Percentiles rank a stretch among this genome's conserved stretches.
Conservation (phyloP, 495 filamentous ascomycete genomes). For the Cenococcum geophilum region DNA sequence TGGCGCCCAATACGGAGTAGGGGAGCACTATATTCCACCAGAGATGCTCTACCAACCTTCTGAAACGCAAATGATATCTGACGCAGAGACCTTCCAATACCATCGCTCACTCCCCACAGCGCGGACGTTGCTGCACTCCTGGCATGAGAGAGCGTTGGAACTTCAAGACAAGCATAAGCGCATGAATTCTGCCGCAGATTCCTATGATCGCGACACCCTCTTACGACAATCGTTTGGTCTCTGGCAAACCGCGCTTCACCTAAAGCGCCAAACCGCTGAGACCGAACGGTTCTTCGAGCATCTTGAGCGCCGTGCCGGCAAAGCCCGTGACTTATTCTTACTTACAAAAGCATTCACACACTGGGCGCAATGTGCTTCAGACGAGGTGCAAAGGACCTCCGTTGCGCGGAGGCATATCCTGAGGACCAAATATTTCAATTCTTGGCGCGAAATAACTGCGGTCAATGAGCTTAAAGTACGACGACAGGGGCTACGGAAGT, state of each 20-base stretch:
- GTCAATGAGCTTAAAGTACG: conserved; percentile 64
- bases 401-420: conserved; percentile 63
- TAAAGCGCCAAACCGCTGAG: conserved; percentile 44
- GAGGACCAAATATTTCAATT: conserved; percentile 65
- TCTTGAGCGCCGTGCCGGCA: conserved; percentile 54
- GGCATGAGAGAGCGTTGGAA: conserved; percentile 39
- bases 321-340: conserved; percentile 59
- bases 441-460: conserved; percentile 67
- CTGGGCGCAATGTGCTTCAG: conserved; percentile 59
- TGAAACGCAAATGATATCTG: conserved; percentile 50
- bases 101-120: conserved; percentile 26
- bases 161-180: conserved; percentile 41
- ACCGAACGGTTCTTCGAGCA: conserved; percentile 58
- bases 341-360: conserved; percentile 67
- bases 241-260: conserved; percentile 50
- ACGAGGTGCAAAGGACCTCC: conserved; percentile 53
- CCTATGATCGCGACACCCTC: conserved; percentile 49
- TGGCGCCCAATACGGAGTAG: conserved; percentile 28
- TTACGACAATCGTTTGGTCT: conserved; percentile 52
- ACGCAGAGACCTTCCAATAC: conserved; percentile 55
- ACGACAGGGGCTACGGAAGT: conserved; percentile 53
- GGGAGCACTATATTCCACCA: conserved; percentile 32
- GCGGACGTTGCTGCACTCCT: conserved; percentile 12
- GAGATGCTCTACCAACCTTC: conserved; percentile 49
- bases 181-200: conserved; percentile 47